phyloP scores from a whole-genome alignment of 768 basidiomycete genomes.

The Panaeolus papilionaceus region DNA sequence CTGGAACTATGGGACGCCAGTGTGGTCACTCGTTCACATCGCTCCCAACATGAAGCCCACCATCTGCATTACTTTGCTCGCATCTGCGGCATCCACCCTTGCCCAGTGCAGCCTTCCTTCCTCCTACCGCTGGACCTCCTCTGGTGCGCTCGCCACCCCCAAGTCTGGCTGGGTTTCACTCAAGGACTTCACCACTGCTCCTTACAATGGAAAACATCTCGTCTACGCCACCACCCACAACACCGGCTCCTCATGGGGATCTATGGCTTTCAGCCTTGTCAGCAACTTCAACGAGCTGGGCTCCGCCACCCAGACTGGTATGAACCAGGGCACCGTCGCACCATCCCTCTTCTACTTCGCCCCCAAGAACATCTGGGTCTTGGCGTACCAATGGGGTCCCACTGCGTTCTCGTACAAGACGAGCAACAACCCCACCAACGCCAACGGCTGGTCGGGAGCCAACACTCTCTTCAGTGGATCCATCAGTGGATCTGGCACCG shows the following conservation, averaged over 20 bases:
- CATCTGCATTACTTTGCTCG: no score
- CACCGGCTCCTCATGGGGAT: conserved; percentile 15
- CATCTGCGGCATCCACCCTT: no score
- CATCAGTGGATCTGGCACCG: no score
- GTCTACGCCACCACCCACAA: conserved; percentile 26
- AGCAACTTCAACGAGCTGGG: conserved; percentile 22
- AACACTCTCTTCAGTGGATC: conserved; percentile 23
- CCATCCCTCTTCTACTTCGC: conserved; percentile 25
- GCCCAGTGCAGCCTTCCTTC: no score
- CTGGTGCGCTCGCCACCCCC: conserved; percentile 18
- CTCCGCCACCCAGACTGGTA: conserved; percentile 16
- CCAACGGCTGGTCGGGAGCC: conserved; percentile 25
- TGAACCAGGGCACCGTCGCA: conserved; percentile 3
- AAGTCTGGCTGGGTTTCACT: conserved; percentile 15
- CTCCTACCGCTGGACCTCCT: conserved; percentile 23
- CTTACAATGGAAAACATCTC: conserved; percentile 25
- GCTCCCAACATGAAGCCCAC: no score
- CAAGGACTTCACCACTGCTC: background rate
- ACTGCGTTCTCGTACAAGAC: conserved; percentile 25
- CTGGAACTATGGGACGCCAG: no score
- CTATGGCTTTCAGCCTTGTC: conserved; percentile 24
- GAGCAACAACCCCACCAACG: conserved; percentile 25
- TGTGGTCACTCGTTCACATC: no score
- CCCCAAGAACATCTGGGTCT: conserved; percentile 28
- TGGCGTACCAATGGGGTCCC: conserved; percentile 26